A percentile compares a stretch with the other conserved stretches of the same genome.
These are phyloP conservation scores for Colletotrichum sp. DNA, from an alignment of 2,329 filamentous ascomycete genomes.

Conservation along the genomic window DNA sequence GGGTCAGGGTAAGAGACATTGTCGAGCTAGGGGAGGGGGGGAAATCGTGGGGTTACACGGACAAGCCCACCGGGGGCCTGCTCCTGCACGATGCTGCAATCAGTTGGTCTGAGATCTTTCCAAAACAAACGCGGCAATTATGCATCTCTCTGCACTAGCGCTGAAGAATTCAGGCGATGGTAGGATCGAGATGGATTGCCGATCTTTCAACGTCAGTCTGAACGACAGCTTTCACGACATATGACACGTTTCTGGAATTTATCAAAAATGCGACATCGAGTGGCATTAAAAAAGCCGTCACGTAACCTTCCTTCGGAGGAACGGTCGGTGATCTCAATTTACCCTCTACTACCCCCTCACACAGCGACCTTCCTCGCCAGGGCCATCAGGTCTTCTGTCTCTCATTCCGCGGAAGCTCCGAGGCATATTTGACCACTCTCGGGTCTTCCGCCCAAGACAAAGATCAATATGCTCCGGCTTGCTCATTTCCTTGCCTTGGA, in stretches of 20 bases:
- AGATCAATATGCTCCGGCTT: background rate
- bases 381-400: background rate
- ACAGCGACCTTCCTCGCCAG: background rate
- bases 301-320: background rate
- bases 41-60: background rate
- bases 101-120: background rate
- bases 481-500: background rate
- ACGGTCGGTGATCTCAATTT: background rate
- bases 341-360: background rate
- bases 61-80: background rate
- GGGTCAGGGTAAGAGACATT: background rate
- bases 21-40: too few species aligned
- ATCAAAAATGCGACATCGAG: background rate
- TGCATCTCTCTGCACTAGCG: background rate
- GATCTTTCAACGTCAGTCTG: background rate
- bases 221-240: background rate
- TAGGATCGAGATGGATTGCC: background rate
- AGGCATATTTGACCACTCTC: background rate
- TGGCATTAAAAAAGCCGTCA: background rate
- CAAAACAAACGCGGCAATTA: background rate
- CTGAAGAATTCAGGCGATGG: background rate
- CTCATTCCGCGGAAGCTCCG: background rate
- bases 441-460: background rate
- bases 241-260: background rate
- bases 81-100: conserved; percentile 16